phyloP scores from a whole-genome alignment of 106 monocot genomes.

The Phalaenopsis equestris region DNA sequence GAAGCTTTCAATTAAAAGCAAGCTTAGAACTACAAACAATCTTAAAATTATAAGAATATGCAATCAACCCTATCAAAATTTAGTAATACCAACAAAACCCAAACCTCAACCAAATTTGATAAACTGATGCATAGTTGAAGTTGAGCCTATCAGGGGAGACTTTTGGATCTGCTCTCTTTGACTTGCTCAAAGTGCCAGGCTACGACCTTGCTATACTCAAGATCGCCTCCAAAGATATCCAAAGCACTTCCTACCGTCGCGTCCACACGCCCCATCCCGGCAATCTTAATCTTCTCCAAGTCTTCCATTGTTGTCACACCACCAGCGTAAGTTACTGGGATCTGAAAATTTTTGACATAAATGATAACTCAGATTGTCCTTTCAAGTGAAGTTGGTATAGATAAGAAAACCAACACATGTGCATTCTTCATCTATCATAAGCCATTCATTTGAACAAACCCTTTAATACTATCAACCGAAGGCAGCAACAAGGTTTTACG shows the following conservation, averaged over 20 bases:
- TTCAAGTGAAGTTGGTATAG: no score
- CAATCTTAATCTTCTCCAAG: conserved; percentile 65
- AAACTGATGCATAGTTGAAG: neutral
- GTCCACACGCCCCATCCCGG: conserved; percentile 63
- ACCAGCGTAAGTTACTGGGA: conserved; percentile 87
- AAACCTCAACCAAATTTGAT: neutral
- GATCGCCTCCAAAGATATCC: conserved; percentile 79
- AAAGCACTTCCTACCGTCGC: conserved; percentile 86
- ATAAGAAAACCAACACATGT: no score
- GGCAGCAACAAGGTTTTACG: no score
- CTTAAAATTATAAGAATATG: neutral
- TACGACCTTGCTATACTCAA: conserved; percentile 64
- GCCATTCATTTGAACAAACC: no score
- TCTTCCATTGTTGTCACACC: conserved; percentile 75
- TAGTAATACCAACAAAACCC: neutral
- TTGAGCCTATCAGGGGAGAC: neutral
- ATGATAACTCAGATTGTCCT: neutral
- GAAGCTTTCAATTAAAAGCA: neutral
- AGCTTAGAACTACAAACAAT: neutral
- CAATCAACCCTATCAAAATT: neutral
- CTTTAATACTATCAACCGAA: no score
- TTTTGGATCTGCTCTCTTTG: conserved; percentile 8
- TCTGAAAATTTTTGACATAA: conserved; percentile 31
- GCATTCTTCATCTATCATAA: no score
- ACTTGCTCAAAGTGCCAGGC: conserved; percentile 69